These are phyloP conservation scores for Metarhizium rileyi DNA, from an alignment of 2,329 filamentous ascomycete genomes.

Conservation along the genomic window DNA sequence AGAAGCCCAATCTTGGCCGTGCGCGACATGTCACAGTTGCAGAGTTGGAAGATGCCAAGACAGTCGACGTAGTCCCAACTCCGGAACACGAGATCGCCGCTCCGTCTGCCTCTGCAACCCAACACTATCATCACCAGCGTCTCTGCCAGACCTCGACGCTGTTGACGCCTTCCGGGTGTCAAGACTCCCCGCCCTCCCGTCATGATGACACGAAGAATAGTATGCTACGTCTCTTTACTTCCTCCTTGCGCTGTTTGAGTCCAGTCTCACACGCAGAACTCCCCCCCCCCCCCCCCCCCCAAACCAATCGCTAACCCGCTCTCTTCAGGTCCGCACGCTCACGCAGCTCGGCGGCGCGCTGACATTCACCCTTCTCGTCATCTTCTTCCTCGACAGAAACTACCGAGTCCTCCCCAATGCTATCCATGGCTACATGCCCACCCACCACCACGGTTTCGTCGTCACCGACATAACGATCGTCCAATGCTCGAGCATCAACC, in stretches of 20 bases:
- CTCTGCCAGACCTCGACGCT: neutral
- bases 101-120: neutral
- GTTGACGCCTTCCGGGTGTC: neutral
- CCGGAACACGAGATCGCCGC: neutral
- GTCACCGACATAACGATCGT: slow-evolving; percentile 77
- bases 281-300: neutral
- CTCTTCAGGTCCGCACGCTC: slow-evolving; percentile 51
- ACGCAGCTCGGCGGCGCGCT: slow-evolving; percentile 63
- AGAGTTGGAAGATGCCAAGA: neutral
- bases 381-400: slow-evolving; percentile 78
- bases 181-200: neutral
- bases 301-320: neutral
- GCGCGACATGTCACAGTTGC: neutral
- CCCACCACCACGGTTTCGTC: slow-evolving; percentile 74
- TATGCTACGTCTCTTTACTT: slow-evolving; percentile 12
- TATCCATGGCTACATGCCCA: slow-evolving; percentile 79
- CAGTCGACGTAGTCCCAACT: neutral
- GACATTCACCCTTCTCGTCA: slow-evolving; percentile 56
- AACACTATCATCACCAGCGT: neutral
- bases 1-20: neutral
- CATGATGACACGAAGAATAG: slow-evolving; percentile 28
- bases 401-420: slow-evolving; percentile 78
- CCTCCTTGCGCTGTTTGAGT: neutral
- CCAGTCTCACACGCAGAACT: neutral
- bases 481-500: slow-evolving; percentile 65